Evolutionary conservation across 257 asterid genomes (phyloP).

Genomic region (Gentiana macrophylla): DNA sequence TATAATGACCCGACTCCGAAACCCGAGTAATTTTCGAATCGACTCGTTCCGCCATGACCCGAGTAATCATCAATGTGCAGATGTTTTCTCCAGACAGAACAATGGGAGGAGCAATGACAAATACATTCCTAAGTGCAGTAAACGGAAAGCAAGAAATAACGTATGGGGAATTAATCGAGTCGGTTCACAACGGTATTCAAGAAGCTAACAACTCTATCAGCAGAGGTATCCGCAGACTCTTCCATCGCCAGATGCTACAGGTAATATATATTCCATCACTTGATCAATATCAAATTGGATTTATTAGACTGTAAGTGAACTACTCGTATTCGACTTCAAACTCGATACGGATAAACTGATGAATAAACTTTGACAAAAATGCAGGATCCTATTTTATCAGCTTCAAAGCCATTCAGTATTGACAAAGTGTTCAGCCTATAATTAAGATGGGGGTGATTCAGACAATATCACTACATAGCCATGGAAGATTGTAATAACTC

Average conservation of each 20-base stretch:
- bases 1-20: too few relatives aligned
- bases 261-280: slow-evolving; percentile 15
- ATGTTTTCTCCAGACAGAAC: slow-evolving; percentile 33
- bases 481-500: too few relatives aligned
- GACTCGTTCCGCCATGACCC: not conserved
- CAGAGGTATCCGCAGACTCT: slow-evolving; percentile 24
- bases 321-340: too few relatives aligned
- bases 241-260: slow-evolving; percentile 54
- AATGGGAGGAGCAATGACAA: slow-evolving; percentile 58
- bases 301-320: too few relatives aligned
- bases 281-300: not conserved
- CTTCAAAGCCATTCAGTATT: slow-evolving; percentile 30
- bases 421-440: slow-evolving; percentile 33
- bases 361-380: not conserved
- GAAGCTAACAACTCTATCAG: slow-evolving; percentile 20
- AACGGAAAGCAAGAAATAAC: slow-evolving; percentile 22
- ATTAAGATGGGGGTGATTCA: not conserved
- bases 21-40: not conserved
- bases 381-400: slow-evolving; percentile 54
- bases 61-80: slow-evolving; percentile 17
- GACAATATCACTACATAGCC: too few relatives aligned
- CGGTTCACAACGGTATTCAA: slow-evolving; percentile 29
- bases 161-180: slow-evolving; percentile 30
- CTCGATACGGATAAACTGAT: too few relatives aligned
- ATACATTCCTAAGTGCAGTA: slow-evolving; percentile 43